These are phyloP conservation scores for Coprinellus micaceus DNA, from an alignment of 768 basidiomycete species.

Conservation along the genomic window DNA sequence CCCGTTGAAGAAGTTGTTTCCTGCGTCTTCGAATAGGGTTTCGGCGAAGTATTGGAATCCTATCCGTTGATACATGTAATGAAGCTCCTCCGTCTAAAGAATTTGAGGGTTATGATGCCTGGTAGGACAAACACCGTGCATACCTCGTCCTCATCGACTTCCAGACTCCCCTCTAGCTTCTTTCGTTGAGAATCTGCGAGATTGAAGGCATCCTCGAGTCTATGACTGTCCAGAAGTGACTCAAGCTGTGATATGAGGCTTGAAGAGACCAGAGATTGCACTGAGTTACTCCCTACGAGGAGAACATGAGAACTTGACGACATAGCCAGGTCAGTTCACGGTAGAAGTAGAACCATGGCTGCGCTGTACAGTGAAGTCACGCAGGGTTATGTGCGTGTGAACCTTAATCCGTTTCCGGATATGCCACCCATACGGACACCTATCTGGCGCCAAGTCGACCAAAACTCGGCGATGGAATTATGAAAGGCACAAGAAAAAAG, in stretches of 20 bases:
- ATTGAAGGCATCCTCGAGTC: constrained; percentile 59
- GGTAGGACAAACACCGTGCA: neutral
- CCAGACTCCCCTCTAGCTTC: constrained; percentile 50
- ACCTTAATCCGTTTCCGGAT: no score
- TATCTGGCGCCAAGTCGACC: no score
- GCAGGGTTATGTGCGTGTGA: no score
- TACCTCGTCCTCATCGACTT: constrained; percentile 56
- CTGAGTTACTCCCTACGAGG: constrained; percentile 53
- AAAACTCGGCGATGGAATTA: no score
- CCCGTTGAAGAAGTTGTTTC: constrained; percentile 71
- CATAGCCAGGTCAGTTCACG: neutral
- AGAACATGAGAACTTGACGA: constrained; percentile 64
- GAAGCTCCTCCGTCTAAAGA: constrained; percentile 60
- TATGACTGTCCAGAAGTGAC: constrained; percentile 59
- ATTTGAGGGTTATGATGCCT: neutral
- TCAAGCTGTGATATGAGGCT: constrained; percentile 73
- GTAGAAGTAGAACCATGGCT: no score
- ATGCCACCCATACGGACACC: no score
- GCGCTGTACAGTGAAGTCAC: no score
- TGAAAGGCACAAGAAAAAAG: no score
- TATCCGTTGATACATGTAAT: constrained; percentile 77
- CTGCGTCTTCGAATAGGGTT: constrained; percentile 82
- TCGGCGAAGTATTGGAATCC: constrained; percentile 77
- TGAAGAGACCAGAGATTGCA: constrained; percentile 66
- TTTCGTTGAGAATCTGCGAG: constrained; percentile 59